These are phyloP conservation scores for Coemansia sp. DNA, from an alignment of 192 early-diverging fungal genomes.

Conservation along the genomic window DNA sequence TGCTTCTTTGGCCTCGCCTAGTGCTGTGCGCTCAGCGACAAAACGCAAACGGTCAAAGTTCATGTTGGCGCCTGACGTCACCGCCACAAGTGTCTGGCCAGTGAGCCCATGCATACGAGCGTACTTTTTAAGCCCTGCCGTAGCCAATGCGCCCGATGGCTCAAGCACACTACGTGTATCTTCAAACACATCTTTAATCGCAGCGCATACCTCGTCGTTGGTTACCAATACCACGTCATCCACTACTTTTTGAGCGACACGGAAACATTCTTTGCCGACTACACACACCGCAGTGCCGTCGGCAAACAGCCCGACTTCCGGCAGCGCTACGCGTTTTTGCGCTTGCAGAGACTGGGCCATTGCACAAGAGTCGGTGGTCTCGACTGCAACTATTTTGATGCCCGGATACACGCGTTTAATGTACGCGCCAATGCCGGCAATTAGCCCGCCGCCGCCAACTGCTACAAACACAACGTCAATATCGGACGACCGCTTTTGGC, in stretches of 20 bases:
- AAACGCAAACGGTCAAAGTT: constrained; percentile 98
- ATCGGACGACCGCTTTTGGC: constrained; percentile 56
- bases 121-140: constrained; percentile 88
- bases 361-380: constrained; percentile 85
- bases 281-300: constrained; percentile 93
- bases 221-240: constrained; percentile 90
- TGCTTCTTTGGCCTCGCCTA: constrained; percentile 92
- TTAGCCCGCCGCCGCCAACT: constrained; percentile 92
- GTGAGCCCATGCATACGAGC: constrained; percentile 53
- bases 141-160: constrained; percentile 87
- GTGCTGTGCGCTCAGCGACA: constrained; percentile 90
- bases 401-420: constrained; percentile 85
- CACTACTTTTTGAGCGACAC: constrained; percentile 70
- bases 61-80: constrained; percentile 96
- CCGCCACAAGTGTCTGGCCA: constrained; percentile 66
- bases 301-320: constrained; percentile 92
- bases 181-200: constrained; percentile 86
- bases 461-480: constrained; percentile 90
- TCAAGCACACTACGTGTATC: constrained; percentile 94
- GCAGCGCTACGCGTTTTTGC: constrained; percentile 63
- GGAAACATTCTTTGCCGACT: constrained; percentile 88
- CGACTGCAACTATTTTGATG: constrained; percentile 90
- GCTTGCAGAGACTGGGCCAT: constrained; percentile 76
- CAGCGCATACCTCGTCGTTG: constrained; percentile 95
- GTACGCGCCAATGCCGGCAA: constrained; percentile 89